Conservation (phyloP, 2,329 filamentous ascomycete genomes). For the Elsinoe fawcettii region DNA sequence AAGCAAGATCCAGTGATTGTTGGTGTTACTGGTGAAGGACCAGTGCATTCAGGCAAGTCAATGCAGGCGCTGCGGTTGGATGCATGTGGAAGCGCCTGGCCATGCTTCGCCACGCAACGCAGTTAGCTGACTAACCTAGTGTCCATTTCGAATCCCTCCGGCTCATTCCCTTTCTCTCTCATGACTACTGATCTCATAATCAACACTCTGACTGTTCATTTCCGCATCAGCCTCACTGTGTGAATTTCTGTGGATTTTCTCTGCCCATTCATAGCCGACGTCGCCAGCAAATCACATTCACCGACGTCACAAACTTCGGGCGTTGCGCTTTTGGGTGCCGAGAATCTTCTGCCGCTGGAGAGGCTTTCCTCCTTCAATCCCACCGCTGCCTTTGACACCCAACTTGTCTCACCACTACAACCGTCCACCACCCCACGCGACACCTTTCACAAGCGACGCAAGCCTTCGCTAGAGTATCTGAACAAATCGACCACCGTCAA, state of each 20-base stretch:
- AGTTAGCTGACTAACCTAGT: conserved; percentile 4
- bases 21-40: too few species aligned
- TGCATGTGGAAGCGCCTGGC: conserved; percentile 10
- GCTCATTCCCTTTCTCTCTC: neutral
- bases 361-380: conserved; percentile 12
- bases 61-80: neutral
- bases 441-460: conserved; percentile 16
- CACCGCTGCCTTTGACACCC: conserved; percentile 19
- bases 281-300: conserved; percentile 5
- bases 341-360: conserved; percentile 1
- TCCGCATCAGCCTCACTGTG: neutral
- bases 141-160: neutral
- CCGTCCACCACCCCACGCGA: conserved; percentile 14
- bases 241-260: neutral
- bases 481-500: conserved; percentile 13
- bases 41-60: neutral
- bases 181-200: conserved; percentile 11
- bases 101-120: neutral
- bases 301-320: conserved; percentile 8
- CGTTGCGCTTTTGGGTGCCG: neutral
- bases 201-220: neutral
- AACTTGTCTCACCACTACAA: conserved; percentile 19
- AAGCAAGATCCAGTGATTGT: too few species aligned
- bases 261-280: conserved; percentile 1
- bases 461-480: conserved; percentile 13